Conservation (phyloP, 2,329 filamentous ascomycete species). For the Cytospora leucostoma region DNA sequence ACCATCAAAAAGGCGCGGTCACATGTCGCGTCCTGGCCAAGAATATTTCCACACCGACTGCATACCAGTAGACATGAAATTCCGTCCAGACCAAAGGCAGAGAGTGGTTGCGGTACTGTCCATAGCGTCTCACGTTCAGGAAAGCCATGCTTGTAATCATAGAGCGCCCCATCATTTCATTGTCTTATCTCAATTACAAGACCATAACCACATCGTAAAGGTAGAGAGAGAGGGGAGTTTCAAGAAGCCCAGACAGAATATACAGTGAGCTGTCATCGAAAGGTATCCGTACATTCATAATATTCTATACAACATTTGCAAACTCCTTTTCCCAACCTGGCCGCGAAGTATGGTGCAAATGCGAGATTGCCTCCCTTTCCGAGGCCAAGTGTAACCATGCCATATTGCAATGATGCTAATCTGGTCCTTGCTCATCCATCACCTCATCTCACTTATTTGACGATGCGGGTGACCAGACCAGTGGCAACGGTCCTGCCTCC, state of each 20-base stretch:
- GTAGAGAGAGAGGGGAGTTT: conserved; percentile 35
- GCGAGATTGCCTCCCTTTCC: conserved; percentile 27
- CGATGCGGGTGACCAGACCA: conserved; percentile 75
- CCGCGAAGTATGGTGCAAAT: conserved; percentile 27
- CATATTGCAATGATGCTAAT: background rate
- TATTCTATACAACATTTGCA: conserved; percentile 31
- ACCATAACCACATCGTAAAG: conserved; percentile 32
- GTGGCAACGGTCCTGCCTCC: conserved; percentile 88
- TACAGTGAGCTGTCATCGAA: conserved; percentile 29
- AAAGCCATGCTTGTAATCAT: background rate
- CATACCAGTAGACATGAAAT: background rate
- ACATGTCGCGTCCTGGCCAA: background rate
- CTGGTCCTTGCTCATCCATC: conserved; percentile 1
- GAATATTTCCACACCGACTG: background rate
- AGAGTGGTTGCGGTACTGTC: background rate
- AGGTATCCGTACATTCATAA: conserved; percentile 31
- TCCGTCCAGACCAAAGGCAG: background rate
- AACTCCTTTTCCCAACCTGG: conserved; percentile 24
- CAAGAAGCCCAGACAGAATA: conserved; percentile 29
- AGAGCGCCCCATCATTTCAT: conserved; percentile 27
- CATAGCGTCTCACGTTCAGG: background rate
- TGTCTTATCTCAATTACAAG: conserved; percentile 35
- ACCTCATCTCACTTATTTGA: conserved; percentile 48
- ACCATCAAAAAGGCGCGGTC: background rate
- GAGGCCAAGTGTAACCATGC: conserved; percentile 8